Conservation (phyloP, 805 yeast species). For the Nakazawaea wickerhamii region DNA sequence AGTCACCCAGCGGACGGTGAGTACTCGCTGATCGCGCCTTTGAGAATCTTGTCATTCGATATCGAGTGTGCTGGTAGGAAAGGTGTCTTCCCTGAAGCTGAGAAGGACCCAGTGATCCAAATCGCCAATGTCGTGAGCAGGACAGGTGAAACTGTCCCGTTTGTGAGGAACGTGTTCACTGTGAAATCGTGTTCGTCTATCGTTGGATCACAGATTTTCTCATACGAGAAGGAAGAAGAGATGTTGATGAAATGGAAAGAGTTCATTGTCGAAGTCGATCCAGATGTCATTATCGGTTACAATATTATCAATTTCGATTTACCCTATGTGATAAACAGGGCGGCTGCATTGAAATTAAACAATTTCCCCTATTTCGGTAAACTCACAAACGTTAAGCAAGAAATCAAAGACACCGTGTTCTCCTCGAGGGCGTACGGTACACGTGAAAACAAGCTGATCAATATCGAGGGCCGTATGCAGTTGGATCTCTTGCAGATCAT, state of each 20-base stretch:
- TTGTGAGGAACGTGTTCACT: constrained; percentile 91
- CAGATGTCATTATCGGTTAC: constrained; percentile 96
- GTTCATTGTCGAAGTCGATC: constrained; percentile 79
- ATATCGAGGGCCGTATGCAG: constrained; percentile 95
- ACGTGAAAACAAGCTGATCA: constrained; percentile 83
- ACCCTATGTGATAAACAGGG: constrained; percentile 88
- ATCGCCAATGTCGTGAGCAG: constrained; percentile 91
- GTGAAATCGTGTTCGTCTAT: constrained; percentile 88
- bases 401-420: constrained; percentile 73
- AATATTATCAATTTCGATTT: constrained; percentile 92
- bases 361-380: constrained; percentile 88
- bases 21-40: constrained; percentile 89
- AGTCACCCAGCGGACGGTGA: constrained; percentile 90
- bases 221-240: constrained; percentile 68
- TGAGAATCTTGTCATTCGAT: constrained; percentile 90
- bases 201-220: constrained; percentile 86
- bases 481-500: constrained; percentile 87
- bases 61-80: constrained; percentile 98
- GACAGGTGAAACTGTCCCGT: constrained; percentile 82
- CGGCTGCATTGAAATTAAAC: constrained; percentile 58
- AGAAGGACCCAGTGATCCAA: constrained; percentile 90
- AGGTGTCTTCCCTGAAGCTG: constrained; percentile 95
- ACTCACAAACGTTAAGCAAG: constrained; percentile 61
- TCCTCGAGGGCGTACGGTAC: constrained; percentile 96
- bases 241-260: constrained; percentile 85